Percentiles rank a stretch among this genome's conserved stretches.
phyloP scores from a whole-genome alignment of 2,329 filamentous ascomycete species.

The Colletotrichum eleusines region DNA sequence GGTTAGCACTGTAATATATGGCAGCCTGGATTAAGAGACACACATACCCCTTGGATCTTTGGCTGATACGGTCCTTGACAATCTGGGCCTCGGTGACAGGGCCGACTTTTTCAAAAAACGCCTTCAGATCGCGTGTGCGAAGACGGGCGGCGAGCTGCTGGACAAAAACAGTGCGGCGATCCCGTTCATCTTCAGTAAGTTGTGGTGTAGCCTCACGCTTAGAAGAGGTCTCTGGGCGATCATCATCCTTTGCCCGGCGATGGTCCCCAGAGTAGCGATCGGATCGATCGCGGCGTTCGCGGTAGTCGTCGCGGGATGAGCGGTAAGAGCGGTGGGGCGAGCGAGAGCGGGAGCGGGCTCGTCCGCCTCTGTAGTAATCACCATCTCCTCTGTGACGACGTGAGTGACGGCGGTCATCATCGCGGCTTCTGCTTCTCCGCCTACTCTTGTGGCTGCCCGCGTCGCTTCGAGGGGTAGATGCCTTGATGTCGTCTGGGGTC shows the following conservation, averaged over 20 bases:
- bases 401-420: slow-evolving; percentile 79
- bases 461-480: slow-evolving; percentile 79
- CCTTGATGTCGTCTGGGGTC: slow-evolving; percentile 68
- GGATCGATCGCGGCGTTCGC: slow-evolving; percentile 66
- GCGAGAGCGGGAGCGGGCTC: slow-evolving; percentile 72
- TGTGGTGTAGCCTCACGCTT: slow-evolving; percentile 73
- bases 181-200: slow-evolving; percentile 93
- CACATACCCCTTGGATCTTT: slow-evolving; percentile 94
- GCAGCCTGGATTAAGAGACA: not conserved
- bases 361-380: slow-evolving; percentile 72
- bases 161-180: slow-evolving; percentile 96
- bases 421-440: slow-evolving; percentile 82
- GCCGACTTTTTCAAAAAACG: slow-evolving; percentile 95
- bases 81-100: slow-evolving; percentile 98
- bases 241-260: slow-evolving; percentile 67
- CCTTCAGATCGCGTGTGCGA: slow-evolving; percentile 90
- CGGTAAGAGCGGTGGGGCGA: slow-evolving; percentile 74
- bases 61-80: slow-evolving; percentile 96
- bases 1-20: slow-evolving; percentile 52
- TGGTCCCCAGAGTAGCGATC: slow-evolving; percentile 51
- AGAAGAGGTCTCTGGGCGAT: slow-evolving; percentile 51
- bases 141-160: slow-evolving; percentile 97
- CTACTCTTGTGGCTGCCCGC: slow-evolving; percentile 85
- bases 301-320: slow-evolving; percentile 63
- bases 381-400: slow-evolving; percentile 77